Percentiles rank a stretch among this genome's conserved stretches.
phyloP scores from a whole-genome alignment of 208 protist genomes.

The Kentomonas sorsogonicus region DNA sequence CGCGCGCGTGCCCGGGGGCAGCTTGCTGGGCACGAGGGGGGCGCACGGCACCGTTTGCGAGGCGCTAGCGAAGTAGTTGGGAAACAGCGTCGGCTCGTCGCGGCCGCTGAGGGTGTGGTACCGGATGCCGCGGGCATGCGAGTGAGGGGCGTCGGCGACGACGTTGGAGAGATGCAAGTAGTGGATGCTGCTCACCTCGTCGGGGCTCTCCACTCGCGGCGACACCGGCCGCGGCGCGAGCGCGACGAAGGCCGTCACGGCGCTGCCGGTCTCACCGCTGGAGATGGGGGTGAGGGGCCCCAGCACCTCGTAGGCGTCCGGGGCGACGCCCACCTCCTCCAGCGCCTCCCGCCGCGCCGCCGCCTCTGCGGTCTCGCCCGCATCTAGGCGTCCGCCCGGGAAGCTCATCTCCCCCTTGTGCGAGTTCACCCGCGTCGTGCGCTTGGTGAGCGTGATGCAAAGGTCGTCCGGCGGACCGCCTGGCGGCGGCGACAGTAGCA shows the following conservation, averaged over 20 bases:
- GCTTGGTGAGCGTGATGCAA: constrained; percentile 83
- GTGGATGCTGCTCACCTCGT: constrained; percentile 76
- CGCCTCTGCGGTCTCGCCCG: constrained; percentile 33
- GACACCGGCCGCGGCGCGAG: constrained; percentile 23
- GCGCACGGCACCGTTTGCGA: constrained; percentile 20
- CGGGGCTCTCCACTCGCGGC: constrained; percentile 46
- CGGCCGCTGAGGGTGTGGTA: constrained; percentile 20
- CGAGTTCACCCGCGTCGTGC: constrained; percentile 40
- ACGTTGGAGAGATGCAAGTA: constrained; percentile 76
- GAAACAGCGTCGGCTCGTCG: constrained; percentile 50
- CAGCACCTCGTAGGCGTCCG: constrained; percentile 37
- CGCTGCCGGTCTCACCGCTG: constrained; percentile 15
- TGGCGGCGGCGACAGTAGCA: constrained; percentile 50
- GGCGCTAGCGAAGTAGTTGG: constrained; percentile 74
- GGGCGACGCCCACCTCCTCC: constrained; percentile 73
- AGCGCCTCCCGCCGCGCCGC: constrained; percentile 69
- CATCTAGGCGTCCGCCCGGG: constrained; percentile 62
- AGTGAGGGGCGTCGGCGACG: constrained; percentile 33
- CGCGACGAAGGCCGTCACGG: constrained; percentile 59
- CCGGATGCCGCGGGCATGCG: constrained; percentile 60
- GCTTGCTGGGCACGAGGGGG: constrained; percentile 21
- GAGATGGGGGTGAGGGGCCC: constrained; percentile 49
- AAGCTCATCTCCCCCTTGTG: constrained; percentile 82
- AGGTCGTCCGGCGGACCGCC: constrained; percentile 60
- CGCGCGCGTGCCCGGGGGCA: no score